Evolutionary conservation across 495 filamentous ascomycete species (phyloP), one percentile per base, ranked within the genome.

Genomic region (Neohortaea acidophila): DNA sequence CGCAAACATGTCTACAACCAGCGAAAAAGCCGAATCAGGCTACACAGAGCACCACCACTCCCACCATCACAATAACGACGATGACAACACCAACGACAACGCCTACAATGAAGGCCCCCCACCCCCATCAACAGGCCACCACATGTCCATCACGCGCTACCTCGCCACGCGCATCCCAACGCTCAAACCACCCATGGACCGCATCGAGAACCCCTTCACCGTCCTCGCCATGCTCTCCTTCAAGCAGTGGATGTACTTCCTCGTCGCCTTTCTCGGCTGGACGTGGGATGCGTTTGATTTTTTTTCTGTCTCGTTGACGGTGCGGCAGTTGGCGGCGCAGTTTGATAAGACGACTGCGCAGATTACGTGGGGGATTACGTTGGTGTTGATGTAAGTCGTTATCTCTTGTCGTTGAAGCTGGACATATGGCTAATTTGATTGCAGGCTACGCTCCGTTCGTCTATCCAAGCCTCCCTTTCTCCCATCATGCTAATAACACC

Each of bases 261-360:
- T 67, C 22, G 72, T 75, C 47, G 48, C 59, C 43, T 56, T 62
- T 43, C 33, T 55, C 10, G 53, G 42, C 17, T 55, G 72, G 72
- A 73, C 75, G 0, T 87, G 82, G 79, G 83, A 92, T 55, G 73
- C 83, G 11, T 86, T 89, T 44, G 84, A 92, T 53, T 92, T 92
- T 65, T 92, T 92, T 64, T 86, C 81, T 44, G 81, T 89, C 48
- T 82, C 77, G 5, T 56, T 92, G 39, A 84, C 81, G 0, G 72
- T 83, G 15, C 57, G 59, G 4, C 58, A 83, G 21, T 65, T 92
- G 20, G 75, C 81, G 19, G 57, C 73, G 47, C 56, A 60, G 1
- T 92, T 89, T 48, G 29, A 64, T 41, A 72, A 69, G 47, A 60
- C 67, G 29, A 77, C 77, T 24, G 70, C 76, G 2, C 74, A 89